A percentile compares a stretch with the other conserved stretches of the same genome.
Conservation (phyloP, 331 rosid genomes). For the Spiraea crenata region DNA sequence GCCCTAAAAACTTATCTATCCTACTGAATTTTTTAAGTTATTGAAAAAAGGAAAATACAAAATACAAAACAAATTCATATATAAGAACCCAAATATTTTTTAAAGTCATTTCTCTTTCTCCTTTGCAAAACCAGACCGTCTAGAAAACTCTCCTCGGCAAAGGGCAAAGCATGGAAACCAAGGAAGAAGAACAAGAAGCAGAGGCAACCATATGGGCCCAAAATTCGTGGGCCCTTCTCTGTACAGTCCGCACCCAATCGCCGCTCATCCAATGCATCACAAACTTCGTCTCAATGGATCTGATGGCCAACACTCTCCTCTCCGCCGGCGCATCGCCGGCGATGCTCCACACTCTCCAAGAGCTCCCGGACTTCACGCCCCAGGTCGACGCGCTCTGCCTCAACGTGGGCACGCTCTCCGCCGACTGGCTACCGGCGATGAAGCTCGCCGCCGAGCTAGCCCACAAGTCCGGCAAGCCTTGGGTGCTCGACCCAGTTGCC, state of each 20-base stretch:
- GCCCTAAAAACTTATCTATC: too few relatives aligned
- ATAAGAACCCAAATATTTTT: too few relatives aligned
- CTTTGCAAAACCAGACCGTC: too few relatives aligned
- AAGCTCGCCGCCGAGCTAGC: slow-evolving; percentile 52
- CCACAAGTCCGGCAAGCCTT: slow-evolving; percentile 42
- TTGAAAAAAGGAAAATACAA: too few relatives aligned
- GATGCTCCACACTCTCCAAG: slow-evolving; percentile 68
- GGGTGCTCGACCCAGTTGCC: slow-evolving; percentile 92
- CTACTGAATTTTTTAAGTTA: too few relatives aligned
- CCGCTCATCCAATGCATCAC: slow-evolving; percentile 91
- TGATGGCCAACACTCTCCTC: slow-evolving; percentile 79
- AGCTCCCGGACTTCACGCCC: slow-evolving; percentile 76
- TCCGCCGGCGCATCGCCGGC: slow-evolving; percentile 90
- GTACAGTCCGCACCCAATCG: slow-evolving; percentile 44
- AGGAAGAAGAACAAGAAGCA: slow-evolving; percentile 11
- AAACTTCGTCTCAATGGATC: slow-evolving; percentile 87
- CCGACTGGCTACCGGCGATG: slow-evolving; percentile 69
- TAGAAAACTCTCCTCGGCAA: too few relatives aligned
- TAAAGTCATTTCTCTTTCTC: too few relatives aligned
- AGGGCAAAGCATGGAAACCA: slow-evolving; percentile 5
- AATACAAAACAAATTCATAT: too few relatives aligned
- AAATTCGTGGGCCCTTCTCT: slow-evolving; percentile 50
- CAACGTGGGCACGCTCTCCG: slow-evolving; percentile 74
- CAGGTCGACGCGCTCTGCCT: slow-evolving; percentile 51
- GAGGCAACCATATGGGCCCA: slow-evolving; percentile 34